Evolutionary conservation across 495 filamentous ascomycete genomes (phyloP).

Genomic region (Poronia punctata): DNA sequence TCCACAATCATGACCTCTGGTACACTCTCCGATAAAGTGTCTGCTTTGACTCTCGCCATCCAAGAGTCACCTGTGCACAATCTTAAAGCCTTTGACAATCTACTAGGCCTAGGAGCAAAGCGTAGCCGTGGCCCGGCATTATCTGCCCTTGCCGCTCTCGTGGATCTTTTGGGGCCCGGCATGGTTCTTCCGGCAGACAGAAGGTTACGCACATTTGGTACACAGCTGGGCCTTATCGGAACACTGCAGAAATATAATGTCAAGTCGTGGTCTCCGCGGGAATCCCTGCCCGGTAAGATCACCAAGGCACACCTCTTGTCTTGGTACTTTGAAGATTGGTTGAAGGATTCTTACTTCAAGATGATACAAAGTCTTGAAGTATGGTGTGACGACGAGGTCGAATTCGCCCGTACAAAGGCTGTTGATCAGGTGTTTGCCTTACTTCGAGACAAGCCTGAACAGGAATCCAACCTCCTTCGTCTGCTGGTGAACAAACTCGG

Average conservation of each 20-base stretch:
- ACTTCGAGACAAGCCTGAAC: constrained; percentile 91
- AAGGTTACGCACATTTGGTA: constrained; percentile 70
- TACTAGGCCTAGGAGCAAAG: constrained; percentile 75
- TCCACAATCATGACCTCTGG: constrained; percentile 94
- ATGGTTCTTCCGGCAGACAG: constrained; percentile 75
- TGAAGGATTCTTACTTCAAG: constrained; percentile 88
- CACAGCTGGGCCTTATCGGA: constrained; percentile 67
- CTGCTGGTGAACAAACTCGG: constrained; percentile 93
- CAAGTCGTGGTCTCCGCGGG: constrained; percentile 55
- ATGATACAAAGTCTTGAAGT: constrained; percentile 80
- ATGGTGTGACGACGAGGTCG: constrained; percentile 90
- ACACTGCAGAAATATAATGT: constrained; percentile 52
- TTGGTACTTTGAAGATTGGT: constrained; percentile 92
- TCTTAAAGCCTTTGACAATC: constrained; percentile 74
- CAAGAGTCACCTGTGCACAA: constrained; percentile 96
- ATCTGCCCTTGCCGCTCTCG: constrained; percentile 82
- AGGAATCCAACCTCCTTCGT: constrained; percentile 88
- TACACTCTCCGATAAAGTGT: constrained; percentile 94
- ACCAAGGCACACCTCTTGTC: constrained; percentile 68
- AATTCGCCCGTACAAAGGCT: constrained; percentile 77
- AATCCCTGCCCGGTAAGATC: constrained; percentile 61
- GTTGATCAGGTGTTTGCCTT: constrained; percentile 85
- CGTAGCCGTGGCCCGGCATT: constrained; percentile 88
- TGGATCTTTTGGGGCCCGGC: constrained; percentile 87
- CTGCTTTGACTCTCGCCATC: constrained; percentile 82